Evolutionary conservation across 352 stramenopile species (phyloP).

Genomic region (Globisporangium alternatum): DNA sequence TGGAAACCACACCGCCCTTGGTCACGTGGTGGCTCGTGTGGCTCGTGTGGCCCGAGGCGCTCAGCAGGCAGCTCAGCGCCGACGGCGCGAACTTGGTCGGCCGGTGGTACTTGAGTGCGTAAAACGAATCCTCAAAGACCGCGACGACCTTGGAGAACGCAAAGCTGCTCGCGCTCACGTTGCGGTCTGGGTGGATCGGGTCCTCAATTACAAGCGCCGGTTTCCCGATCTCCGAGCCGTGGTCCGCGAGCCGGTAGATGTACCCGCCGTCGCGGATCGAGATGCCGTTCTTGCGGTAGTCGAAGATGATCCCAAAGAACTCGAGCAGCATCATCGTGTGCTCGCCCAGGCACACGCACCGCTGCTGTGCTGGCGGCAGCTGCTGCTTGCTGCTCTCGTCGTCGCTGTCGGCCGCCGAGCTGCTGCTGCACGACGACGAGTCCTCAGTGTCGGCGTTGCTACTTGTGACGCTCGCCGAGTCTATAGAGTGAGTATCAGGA

Average conservation of each 20-base stretch:
- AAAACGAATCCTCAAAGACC: slow-evolving; percentile 84
- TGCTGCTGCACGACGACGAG: slow-evolving; percentile 46
- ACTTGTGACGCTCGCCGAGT: slow-evolving; percentile 70
- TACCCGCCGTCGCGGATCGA: slow-evolving; percentile 85
- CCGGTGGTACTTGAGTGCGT: slow-evolving; percentile 82
- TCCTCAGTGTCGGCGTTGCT: slow-evolving; percentile 83
- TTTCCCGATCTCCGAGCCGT: slow-evolving; percentile 48
- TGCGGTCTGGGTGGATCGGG: slow-evolving; percentile 84
- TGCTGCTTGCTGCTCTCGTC: slow-evolving; percentile 30
- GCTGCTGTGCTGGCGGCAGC: background rate
- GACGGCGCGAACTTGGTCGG: slow-evolving; percentile 72
- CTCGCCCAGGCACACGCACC: slow-evolving; percentile 53
- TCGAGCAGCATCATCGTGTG: slow-evolving; percentile 79
- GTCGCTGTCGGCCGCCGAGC: slow-evolving; percentile 53
- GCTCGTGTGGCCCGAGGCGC: slow-evolving; percentile 53
- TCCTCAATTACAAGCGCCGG: slow-evolving; percentile 85
- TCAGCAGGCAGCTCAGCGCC: slow-evolving; percentile 78
- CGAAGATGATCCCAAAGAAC: slow-evolving; percentile 84
- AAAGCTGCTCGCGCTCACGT: slow-evolving; percentile 86
- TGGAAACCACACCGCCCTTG: slow-evolving; percentile 3
- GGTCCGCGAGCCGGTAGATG: slow-evolving; percentile 76
- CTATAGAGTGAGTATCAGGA: slow-evolving; percentile 24
- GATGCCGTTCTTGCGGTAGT: slow-evolving; percentile 81
- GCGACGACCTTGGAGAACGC: slow-evolving; percentile 82
- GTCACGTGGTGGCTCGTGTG: slow-evolving; percentile 27